Conservation (phyloP, 23 red algal genomes). For the Pyropia haitanensis region DNA sequence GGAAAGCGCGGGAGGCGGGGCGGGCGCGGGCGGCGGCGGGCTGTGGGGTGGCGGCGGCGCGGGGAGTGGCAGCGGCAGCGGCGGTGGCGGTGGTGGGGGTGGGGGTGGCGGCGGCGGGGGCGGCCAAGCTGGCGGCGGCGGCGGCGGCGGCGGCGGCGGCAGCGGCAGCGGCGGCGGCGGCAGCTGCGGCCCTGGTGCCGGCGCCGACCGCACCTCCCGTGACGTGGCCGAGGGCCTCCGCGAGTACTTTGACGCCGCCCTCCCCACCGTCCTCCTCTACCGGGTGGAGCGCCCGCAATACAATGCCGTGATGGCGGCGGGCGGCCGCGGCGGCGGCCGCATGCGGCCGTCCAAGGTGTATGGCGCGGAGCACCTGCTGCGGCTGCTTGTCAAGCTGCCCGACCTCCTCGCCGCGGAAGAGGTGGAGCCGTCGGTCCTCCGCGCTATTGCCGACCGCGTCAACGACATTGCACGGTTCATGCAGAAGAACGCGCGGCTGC, state of each 20-base stretch:
- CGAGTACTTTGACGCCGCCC: slow-evolving; percentile 64
- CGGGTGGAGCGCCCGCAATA: slow-evolving; percentile 78
- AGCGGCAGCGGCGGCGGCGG: too few species aligned
- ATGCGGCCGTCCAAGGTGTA: slow-evolving; percentile 61
- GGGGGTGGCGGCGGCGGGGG: too few species aligned
- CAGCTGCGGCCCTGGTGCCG: background rate
- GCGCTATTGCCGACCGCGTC: slow-evolving; percentile 57
- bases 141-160: too few species aligned
- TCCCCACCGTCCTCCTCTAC: slow-evolving; percentile 85
- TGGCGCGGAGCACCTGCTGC: slow-evolving; percentile 84
- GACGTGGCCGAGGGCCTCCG: slow-evolving; percentile 63
- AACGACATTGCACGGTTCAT: slow-evolving; percentile 71
- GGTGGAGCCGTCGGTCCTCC: slow-evolving; percentile 19
- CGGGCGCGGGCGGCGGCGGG: background rate
- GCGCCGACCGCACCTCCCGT: slow-evolving; percentile 31
- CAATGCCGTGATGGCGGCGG: slow-evolving; percentile 1
- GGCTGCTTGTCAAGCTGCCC: slow-evolving; percentile 82
- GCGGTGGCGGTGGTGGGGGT: background rate
- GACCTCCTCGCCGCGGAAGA: slow-evolving; percentile 26
- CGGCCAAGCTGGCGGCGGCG: too few species aligned
- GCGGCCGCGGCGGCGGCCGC: background rate
- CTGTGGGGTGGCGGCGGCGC: too few species aligned
- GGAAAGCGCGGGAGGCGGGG: slow-evolving; percentile 2
- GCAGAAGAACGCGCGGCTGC: slow-evolving; percentile 46
- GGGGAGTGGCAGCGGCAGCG: background rate